Conservation (phyloP, 129 eudicot species). For the Dittrichia graveolens region DNA sequence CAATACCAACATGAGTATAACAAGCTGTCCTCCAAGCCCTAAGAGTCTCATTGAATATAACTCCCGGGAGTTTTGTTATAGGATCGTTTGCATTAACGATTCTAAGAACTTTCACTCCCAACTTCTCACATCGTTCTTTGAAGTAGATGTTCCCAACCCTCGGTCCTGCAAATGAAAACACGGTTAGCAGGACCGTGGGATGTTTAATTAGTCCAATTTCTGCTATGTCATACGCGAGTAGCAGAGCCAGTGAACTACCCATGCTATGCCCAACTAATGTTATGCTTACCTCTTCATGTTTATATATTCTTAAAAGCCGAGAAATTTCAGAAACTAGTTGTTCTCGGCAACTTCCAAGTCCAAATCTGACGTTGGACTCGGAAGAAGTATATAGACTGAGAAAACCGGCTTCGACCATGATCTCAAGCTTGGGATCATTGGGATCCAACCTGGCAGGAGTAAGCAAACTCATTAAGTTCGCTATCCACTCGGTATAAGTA, state of each 20-base stretch:
- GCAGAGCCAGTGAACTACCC: constrained; percentile 64
- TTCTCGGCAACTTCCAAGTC: constrained; percentile 59
- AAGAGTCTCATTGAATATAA: constrained; percentile 51
- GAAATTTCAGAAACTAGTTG: constrained; percentile 59
- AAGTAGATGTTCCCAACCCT: constrained; percentile 57
- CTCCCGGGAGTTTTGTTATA: constrained; percentile 59
- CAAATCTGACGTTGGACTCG: constrained; percentile 48
- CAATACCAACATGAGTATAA: constrained; percentile 67
- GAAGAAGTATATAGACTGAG: constrained; percentile 57
- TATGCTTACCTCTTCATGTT: constrained; percentile 52
- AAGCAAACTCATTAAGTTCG: constrained; percentile 60
- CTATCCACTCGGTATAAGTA: constrained; percentile 64
- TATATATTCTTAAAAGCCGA: constrained; percentile 42
- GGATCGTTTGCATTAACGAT: constrained; percentile 60
- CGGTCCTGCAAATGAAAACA: constrained; percentile 66
- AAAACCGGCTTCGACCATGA: constrained; percentile 65
- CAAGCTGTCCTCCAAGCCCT: constrained; percentile 51
- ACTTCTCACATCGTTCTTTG: constrained; percentile 58
- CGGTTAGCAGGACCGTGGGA: constrained; percentile 40
- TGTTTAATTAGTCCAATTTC: constrained; percentile 46
- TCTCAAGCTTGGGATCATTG: constrained; percentile 47
- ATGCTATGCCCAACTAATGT: constrained; percentile 64
- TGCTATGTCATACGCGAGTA: constrained; percentile 57
- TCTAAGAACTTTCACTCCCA: constrained; percentile 59
- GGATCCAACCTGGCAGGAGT: constrained; percentile 69